phyloP scores from a whole-genome alignment of 148 eudicot genomes.

The Agrostemma githago region DNA sequence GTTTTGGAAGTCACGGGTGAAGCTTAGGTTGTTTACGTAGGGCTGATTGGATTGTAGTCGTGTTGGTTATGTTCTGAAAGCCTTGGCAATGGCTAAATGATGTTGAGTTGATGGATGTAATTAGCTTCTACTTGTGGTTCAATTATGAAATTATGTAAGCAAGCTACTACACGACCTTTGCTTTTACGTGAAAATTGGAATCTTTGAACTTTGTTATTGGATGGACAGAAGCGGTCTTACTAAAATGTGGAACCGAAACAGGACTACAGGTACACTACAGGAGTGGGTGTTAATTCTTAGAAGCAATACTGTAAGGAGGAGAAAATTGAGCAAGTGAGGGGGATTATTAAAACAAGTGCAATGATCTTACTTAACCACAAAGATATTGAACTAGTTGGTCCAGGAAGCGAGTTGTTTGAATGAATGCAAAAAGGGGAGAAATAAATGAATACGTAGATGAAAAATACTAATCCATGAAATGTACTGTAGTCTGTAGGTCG shows the following conservation, averaged over 20 bases:
- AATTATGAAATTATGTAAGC: neutral
- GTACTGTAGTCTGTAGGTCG: too few relatives aligned
- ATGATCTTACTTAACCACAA: too few relatives aligned
- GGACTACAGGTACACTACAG: neutral
- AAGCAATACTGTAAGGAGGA: too few relatives aligned
- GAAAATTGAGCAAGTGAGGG: too few relatives aligned
- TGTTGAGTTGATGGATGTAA: conserved; percentile 22
- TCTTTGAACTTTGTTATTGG: neutral
- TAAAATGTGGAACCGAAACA: too few relatives aligned
- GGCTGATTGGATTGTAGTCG: neutral
- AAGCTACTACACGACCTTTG: neutral
- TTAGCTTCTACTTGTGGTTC: conserved; percentile 20
- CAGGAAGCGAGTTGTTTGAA: too few relatives aligned
- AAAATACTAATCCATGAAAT: too few relatives aligned
- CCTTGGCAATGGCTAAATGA: neutral
- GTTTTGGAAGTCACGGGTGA: neutral
- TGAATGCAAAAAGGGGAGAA: too few relatives aligned
- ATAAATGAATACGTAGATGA: too few relatives aligned
- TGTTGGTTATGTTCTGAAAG: neutral
- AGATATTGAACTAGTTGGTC: too few relatives aligned
- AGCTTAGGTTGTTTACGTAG: conserved; percentile 6
- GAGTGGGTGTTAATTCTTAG: neutral
- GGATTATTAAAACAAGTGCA: too few relatives aligned
- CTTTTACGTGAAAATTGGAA: neutral
- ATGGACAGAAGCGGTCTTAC: neutral